Conservation (phyloP, 306 rosid species). For the Adenanthera pavonina region DNA sequence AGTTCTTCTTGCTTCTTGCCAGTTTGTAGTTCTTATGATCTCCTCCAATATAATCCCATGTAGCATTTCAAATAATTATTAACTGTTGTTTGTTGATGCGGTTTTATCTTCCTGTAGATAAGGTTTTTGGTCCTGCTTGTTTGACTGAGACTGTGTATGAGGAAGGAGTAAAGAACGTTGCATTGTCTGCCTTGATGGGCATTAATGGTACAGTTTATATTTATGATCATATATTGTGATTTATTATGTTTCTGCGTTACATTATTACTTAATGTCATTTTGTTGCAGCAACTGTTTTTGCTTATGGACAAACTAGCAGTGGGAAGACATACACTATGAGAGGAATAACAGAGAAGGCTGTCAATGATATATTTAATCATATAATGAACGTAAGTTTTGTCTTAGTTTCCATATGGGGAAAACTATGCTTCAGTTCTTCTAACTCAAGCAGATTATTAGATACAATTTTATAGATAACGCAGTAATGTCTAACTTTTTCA, state of each 20-base stretch:
- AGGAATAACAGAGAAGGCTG: slow-evolving; percentile 99
- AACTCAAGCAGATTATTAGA: slow-evolving; percentile 3
- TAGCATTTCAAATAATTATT: not conserved
- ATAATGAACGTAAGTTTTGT: slow-evolving; percentile 73
- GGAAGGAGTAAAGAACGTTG: slow-evolving; percentile 95
- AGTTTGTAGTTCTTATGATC: slow-evolving; percentile 8
- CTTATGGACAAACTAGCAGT: slow-evolving; percentile 99
- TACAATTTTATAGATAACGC: slow-evolving; percentile 3
- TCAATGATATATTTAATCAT: slow-evolving; percentile 86
- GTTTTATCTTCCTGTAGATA: slow-evolving; percentile 61
- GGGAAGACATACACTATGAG: slow-evolving; percentile 99
- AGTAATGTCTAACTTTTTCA: slow-evolving; percentile 28
- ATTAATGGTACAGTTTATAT: slow-evolving; percentile 72
- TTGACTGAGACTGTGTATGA: slow-evolving; percentile 85
- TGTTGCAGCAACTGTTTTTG: slow-evolving; percentile 88
- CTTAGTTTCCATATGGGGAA: not conserved
- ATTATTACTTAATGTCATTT: slow-evolving; percentile 28
- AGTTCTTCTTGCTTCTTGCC: not conserved
- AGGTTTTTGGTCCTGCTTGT: slow-evolving; percentile 80
- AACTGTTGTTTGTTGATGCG: slow-evolving; percentile 15
- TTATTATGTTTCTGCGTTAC: not conserved
- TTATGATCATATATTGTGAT: slow-evolving; percentile 9
- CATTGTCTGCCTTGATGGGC: slow-evolving; percentile 92
- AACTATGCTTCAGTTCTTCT: slow-evolving; percentile 23
- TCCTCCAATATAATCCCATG: not conserved